Percentiles rank a stretch among this genome's conserved stretches.
These are phyloP conservation scores for Aureobasidium pullulans DNA, from an alignment of 2,329 filamentous ascomycete genomes.

Conservation along the genomic window DNA sequence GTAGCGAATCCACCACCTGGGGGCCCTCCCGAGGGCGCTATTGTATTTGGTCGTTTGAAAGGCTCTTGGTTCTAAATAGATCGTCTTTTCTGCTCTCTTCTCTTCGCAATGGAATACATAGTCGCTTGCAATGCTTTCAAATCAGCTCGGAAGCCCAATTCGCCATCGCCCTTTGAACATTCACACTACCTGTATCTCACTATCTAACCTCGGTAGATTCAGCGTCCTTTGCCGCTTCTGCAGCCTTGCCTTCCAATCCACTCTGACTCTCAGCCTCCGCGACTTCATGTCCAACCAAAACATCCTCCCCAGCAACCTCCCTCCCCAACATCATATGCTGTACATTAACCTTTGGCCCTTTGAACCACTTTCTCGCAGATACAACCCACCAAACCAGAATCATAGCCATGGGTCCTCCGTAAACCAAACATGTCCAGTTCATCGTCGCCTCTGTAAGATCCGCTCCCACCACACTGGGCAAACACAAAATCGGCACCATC, in stretches of 20 bases:
- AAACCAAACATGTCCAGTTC: conserved; percentile 65
- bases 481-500: conserved; percentile 62
- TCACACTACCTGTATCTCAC: too few relatives aligned
- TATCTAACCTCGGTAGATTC: neutral
- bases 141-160: too few relatives aligned
- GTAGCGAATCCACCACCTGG: too few relatives aligned
- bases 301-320: neutral
- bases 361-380: conserved; percentile 61
- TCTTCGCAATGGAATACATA: too few relatives aligned
- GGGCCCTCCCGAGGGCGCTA: too few relatives aligned
- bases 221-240: neutral
- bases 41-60: too few relatives aligned
- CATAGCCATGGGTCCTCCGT: conserved; percentile 36
- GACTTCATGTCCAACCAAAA: neutral
- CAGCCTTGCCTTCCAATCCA: neutral
- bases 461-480: conserved; percentile 51
- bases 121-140: too few relatives aligned
- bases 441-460: conserved; percentile 48
- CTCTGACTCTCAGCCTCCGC: neutral
- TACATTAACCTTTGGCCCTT: conserved; percentile 61
- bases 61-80: too few relatives aligned
- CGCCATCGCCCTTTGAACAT: too few relatives aligned
- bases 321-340: conserved; percentile 36
- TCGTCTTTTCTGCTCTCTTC: too few relatives aligned
- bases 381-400: conserved; percentile 57